Conservation (phyloP, 2,329 filamentous ascomycete species). For the Malbranchea cinnamomea region DNA sequence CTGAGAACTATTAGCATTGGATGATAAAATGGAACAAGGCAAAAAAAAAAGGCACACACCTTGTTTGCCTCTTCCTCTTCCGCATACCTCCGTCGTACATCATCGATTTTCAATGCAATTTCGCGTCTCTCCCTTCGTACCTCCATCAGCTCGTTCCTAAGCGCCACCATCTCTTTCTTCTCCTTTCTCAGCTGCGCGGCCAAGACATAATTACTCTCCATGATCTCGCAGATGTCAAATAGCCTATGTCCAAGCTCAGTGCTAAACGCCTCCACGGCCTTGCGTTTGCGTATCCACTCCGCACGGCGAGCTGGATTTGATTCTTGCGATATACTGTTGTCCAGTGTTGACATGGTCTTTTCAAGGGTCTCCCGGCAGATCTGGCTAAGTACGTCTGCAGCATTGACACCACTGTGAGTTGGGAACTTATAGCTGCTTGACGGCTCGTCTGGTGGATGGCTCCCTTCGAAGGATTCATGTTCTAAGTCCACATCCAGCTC, state of each 20-base stretch:
- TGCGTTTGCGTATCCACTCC: slow-evolving; percentile 30
- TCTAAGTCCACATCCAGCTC: too few relatives aligned
- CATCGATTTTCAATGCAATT: slow-evolving; percentile 36
- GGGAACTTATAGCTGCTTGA: too few relatives aligned
- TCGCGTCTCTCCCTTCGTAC: slow-evolving; percentile 35
- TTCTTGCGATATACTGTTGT: slow-evolving; percentile 26
- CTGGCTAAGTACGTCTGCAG: slow-evolving; percentile 37
- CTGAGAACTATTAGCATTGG: slow-evolving; percentile 12
- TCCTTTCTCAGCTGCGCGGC: slow-evolving; percentile 30
- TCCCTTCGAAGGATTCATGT: too few relatives aligned
- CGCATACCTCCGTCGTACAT: slow-evolving; percentile 28
- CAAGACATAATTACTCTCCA: slow-evolving; percentile 35
- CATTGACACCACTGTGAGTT: slow-evolving; percentile 32
- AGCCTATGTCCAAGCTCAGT: slow-evolving; percentile 34
- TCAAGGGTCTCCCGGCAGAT: slow-evolving; percentile 36
- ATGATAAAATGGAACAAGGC: not conserved
- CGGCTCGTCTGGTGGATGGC: too few relatives aligned
- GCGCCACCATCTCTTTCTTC: slow-evolving; percentile 29
- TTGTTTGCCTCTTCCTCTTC: slow-evolving; percentile 23
- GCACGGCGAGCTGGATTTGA: slow-evolving; percentile 23
- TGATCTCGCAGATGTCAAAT: slow-evolving; percentile 36
- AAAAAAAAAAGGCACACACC: slow-evolving; percentile 14
- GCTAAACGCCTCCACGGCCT: slow-evolving; percentile 34
- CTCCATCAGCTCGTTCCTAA: slow-evolving; percentile 33
- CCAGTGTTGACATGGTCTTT: slow-evolving; percentile 28